Base-by-base conservation (phyloP, 1,139 yeast species). In the Tardiomyces blankii region DNA sequence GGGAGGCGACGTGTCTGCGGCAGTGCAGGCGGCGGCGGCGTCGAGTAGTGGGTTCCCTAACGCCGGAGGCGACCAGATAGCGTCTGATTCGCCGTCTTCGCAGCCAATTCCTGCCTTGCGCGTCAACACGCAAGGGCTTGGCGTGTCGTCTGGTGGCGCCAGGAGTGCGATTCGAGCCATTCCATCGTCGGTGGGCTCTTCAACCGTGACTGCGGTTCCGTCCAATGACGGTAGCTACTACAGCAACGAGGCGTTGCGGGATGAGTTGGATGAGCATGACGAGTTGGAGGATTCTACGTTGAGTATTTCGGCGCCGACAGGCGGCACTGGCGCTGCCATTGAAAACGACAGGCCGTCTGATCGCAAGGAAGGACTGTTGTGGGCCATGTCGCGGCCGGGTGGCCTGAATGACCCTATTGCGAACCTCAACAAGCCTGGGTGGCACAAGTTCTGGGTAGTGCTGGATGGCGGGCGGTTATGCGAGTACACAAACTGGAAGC, bases 371-470 rank as follows among this genome's bases (percentile, higher is more conserved):
- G 89, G 89, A 0, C 70, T 82, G 19, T 61, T 82, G 14, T 80
- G 81, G 70, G 77, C 85, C 0, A 59, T 69, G 61, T 65, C 66
- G 23, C 58, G 70, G 14, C 71, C 74, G 1, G 67, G 63, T 1
- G 66, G 62, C 9, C 43, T 61, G 25, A 51, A 55, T 38, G 73
- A 68, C 39, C 67, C 63, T 1, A 68, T 79, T 38, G 82, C 86
- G 1, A 88, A 88, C 1, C 78, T 80, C 49, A 84, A 85, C 11
- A 83, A 82, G 54, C 78, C 76, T 30, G 69, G 69, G 7, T 87
- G 95, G 96, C 95, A 87, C 62, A 86, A 86, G 57, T 89, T 83
- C 62, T 85, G 95, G 93, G 86, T 87, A 1, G 87, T 80, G 0
- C 67, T 86, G 44, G 74, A 75, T 18, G 75, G 77, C 18, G 91